phyloP scores from a whole-genome alignment of 1,284 basidiomycete genomes.

The Erythrobasidium hasegawianum region DNA sequence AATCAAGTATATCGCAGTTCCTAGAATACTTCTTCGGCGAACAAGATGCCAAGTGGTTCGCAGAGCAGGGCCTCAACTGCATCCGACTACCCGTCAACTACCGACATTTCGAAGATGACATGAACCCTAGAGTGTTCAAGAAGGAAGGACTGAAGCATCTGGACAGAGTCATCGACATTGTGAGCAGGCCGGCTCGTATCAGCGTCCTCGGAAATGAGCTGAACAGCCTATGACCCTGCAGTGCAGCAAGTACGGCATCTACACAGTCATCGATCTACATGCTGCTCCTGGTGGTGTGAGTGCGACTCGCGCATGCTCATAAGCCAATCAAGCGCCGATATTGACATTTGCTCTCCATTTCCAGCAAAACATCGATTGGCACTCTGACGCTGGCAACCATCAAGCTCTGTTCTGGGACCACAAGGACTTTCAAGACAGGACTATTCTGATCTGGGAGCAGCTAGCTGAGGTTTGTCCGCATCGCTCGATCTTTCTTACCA shows the following conservation, averaged over 20 bases:
- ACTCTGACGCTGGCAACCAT: constrained; percentile 56
- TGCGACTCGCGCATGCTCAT: not conserved
- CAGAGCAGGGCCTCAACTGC: constrained; percentile 65
- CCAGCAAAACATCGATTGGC: constrained; percentile 50
- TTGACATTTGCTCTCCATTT: constrained; percentile 24
- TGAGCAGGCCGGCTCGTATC: constrained; percentile 28
- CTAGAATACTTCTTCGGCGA: constrained; percentile 69
- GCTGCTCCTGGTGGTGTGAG: constrained; percentile 47
- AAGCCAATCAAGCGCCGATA: not conserved
- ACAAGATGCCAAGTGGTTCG: constrained; percentile 66
- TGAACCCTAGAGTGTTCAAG: constrained; percentile 59
- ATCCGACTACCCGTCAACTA: constrained; percentile 60
- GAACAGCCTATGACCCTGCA: constrained; percentile 8
- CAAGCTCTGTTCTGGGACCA: constrained; percentile 65
- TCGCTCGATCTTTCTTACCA: too few species aligned
- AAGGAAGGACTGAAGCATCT: constrained; percentile 61
- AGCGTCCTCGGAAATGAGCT: too few species aligned
- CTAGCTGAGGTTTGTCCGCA: not conserved
- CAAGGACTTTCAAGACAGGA: constrained; percentile 71
- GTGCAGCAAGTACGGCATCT: constrained; percentile 49
- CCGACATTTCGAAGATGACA: constrained; percentile 64
- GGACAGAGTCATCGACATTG: constrained; percentile 58
- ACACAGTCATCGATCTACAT: constrained; percentile 51
- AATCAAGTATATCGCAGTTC: constrained; percentile 53
- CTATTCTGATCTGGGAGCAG: constrained; percentile 9